Conservation (phyloP, 257 asterid genomes). For the Leptodermis oblonga region DNA sequence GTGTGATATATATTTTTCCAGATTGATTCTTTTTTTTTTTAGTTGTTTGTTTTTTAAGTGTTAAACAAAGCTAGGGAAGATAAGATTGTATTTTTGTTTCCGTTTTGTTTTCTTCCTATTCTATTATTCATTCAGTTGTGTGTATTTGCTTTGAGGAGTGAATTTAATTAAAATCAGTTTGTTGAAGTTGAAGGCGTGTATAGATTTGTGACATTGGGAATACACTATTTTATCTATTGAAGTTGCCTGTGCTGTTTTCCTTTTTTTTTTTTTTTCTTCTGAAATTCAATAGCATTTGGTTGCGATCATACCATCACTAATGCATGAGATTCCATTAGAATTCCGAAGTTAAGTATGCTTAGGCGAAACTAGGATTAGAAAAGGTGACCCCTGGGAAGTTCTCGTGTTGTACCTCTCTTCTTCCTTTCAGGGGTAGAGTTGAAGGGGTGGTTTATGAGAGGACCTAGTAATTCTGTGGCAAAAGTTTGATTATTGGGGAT, state of each 20-base stretch:
- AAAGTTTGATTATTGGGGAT: too few relatives aligned
- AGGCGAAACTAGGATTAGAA: too few relatives aligned
- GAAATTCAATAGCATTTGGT: neutral
- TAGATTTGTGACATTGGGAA: conserved; percentile 27
- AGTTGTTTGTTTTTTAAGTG: neutral
- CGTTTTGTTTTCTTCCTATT: conserved; percentile 14
- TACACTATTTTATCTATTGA: neutral
- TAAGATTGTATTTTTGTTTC: conserved; percentile 22
- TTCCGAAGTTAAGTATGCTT: too few relatives aligned
- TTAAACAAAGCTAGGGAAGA: conserved; percentile 24
- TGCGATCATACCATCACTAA: too few relatives aligned
- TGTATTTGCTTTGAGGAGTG: conserved; percentile 35
- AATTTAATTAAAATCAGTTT: conserved; percentile 38
- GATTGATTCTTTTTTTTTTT: conserved; percentile 5
- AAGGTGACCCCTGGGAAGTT: too few relatives aligned
- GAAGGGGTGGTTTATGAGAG: too few relatives aligned
- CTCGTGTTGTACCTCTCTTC: too few relatives aligned
- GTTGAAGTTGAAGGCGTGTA: conserved; percentile 33
- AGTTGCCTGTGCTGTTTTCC: neutral
- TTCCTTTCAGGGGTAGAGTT: too few relatives aligned
- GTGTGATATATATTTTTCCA: conserved; percentile 34
- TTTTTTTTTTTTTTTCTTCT: neutral
- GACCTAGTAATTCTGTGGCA: too few relatives aligned
- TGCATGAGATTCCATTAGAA: too few relatives aligned
- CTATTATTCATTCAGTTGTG: conserved; percentile 36